These are phyloP conservation scores for Calocybe indica DNA, from an alignment of 768 basidiomycete species.

Conservation along the genomic window DNA sequence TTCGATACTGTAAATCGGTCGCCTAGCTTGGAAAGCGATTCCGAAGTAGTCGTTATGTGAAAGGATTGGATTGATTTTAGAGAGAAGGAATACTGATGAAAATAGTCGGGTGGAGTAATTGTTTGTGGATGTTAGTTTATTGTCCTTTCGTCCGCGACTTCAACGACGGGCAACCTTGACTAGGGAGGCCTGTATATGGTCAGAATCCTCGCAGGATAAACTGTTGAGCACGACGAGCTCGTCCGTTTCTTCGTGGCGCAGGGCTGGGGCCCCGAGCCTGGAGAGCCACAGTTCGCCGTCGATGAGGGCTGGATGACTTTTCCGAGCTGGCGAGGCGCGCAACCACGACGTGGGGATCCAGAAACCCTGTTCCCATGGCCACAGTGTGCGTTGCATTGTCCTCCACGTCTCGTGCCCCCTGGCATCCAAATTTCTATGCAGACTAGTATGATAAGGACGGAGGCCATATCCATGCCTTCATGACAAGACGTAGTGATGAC, in stretches of 20 bases:
- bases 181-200: no score
- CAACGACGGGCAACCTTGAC: no score
- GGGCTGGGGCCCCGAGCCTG: slow-evolving; percentile 5
- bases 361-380: slow-evolving; percentile 1
- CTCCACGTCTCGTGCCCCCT: not conserved
- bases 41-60: no score
- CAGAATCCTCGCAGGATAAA: slow-evolving; percentile 6
- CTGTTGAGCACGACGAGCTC: slow-evolving; percentile 5
- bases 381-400: not conserved
- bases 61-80: no score
- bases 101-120: no score
- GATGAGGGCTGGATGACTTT: slow-evolving; percentile 2
- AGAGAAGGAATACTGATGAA: no score
- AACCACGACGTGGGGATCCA: slow-evolving; percentile 2
- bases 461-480: slow-evolving; percentile 5
- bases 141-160: no score
- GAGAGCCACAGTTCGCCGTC: not conserved
- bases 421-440: slow-evolving; percentile 3
- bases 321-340: slow-evolving; percentile 1
- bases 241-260: slow-evolving; percentile 1
- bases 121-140: no score
- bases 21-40: no score
- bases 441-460: slow-evolving; percentile 2
- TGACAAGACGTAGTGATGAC: slow-evolving; percentile 4
- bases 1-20: no score